Evolutionary conservation across 177 flowering plant genomes (phyloP).

Genomic region (Tripterygium wilfordii): DNA sequence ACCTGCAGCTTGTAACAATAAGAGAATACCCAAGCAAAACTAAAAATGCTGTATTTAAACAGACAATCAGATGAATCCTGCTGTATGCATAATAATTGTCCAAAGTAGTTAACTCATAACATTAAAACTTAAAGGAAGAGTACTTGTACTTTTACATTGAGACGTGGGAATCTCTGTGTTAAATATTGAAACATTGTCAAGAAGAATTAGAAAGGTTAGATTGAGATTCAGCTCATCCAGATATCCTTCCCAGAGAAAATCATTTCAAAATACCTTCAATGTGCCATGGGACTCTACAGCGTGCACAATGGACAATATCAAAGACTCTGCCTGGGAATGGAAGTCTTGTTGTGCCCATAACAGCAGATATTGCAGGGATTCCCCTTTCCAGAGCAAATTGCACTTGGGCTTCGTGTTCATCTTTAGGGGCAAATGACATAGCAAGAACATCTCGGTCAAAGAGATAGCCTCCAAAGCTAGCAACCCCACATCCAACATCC

Average conservation of each 20-base stretch:
- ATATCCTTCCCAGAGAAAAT: background rate
- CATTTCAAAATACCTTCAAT: constrained; percentile 63
- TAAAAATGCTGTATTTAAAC: too few species aligned
- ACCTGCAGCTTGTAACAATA: constrained; percentile 29
- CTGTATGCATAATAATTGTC: too few species aligned
- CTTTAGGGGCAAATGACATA: constrained; percentile 98
- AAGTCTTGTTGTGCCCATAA: constrained; percentile 91
- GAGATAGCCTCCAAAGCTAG: constrained; percentile 96
- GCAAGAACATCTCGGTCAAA: constrained; percentile 88
- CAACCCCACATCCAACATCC: constrained; percentile 99
- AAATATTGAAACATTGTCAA: too few species aligned
- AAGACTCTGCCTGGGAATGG: constrained; percentile 86
- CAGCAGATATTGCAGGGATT: constrained; percentile 93
- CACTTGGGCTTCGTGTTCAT: constrained; percentile 97
- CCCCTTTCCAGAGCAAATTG: constrained; percentile 99
- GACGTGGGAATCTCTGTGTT: too few species aligned
- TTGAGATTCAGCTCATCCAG: too few species aligned
- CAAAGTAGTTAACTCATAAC: too few species aligned
- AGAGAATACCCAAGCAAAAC: constrained; percentile 10
- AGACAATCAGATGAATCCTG: too few species aligned
- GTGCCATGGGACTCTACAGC: constrained; percentile 99
- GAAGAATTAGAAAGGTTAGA: too few species aligned
- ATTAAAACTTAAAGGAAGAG: too few species aligned
- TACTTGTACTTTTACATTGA: too few species aligned
- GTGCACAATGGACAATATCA: constrained; percentile 94